phyloP scores from a whole-genome alignment of 1,284 basidiomycete species.

The Boletus austroedulis region DNA sequence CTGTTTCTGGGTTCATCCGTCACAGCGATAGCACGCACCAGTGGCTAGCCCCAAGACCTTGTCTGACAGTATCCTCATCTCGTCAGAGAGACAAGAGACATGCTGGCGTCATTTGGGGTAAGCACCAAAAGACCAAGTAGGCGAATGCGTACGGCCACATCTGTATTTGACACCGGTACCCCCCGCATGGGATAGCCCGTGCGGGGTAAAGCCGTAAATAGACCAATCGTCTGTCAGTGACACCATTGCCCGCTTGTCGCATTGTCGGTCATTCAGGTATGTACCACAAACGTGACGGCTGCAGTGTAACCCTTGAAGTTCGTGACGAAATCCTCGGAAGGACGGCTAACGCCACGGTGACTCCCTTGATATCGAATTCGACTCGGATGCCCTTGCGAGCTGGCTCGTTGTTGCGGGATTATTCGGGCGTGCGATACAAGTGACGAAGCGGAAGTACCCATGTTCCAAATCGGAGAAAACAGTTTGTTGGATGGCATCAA shows the following conservation, averaged over 20 bases:
- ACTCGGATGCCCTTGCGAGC: conserved; percentile 11
- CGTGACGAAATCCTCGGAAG: conserved; percentile 66
- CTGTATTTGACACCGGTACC: conserved; percentile 38
- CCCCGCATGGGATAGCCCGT: conserved; percentile 21
- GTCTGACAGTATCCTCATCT: conserved; percentile 32
- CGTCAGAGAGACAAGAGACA: conserved; percentile 57
- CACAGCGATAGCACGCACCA: conserved; percentile 45
- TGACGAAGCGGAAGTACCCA: conserved; percentile 57
- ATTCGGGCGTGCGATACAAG: conserved; percentile 71
- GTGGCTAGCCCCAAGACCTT: conserved; percentile 52
- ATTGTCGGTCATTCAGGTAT: too few relatives aligned
- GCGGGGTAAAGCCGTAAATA: conserved; percentile 72
- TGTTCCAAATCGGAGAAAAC: conserved; percentile 47
- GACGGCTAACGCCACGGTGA: conserved; percentile 64
- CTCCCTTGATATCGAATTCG: conserved; percentile 32
- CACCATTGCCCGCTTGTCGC: too few relatives aligned
- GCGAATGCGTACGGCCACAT: conserved; percentile 47
- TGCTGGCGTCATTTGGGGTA: too few relatives aligned
- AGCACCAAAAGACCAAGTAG: too few relatives aligned
- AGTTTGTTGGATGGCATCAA: neutral
- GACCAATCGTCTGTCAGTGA: too few relatives aligned
- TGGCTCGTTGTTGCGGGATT: conserved; percentile 58
- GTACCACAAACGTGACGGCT: conserved; percentile 67
- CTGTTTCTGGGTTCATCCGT: conserved; percentile 47
- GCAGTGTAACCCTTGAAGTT: conserved; percentile 61